Evolutionary conservation across 495 filamentous ascomycete genomes (phyloP), one percentile per base, ranked within the genome.

Genomic region (Trichoderma orchidacearum): DNA sequence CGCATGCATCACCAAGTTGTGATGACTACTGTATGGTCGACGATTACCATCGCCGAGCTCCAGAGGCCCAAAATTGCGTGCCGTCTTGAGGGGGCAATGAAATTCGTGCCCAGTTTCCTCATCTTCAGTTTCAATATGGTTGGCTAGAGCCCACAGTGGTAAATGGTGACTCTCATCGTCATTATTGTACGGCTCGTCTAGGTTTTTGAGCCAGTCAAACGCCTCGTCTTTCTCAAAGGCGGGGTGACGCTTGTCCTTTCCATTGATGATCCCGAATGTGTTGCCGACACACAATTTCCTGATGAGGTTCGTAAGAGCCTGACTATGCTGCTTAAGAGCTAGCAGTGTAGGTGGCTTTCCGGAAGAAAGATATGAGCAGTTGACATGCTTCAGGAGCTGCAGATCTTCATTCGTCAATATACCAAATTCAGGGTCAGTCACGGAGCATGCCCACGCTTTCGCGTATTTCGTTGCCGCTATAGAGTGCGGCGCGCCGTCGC

Each of bases 291-390:
- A 69, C 32, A 80, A 58, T 13, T 66, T 56, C 12, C 69, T 72
- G 60, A 81, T 80, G 17, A 81, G 66, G 5, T 71, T 63, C 52
- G 68, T 67, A 15, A 81, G 67, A 7, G 74, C 72, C 52, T 81
- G 78, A 9, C 73, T 77, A 55, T 80, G 77, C 61, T 79, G 75
- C 62, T 81, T 81, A 18, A 81, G 64, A 9, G 73, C 70, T 1
- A 74, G 63, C 29, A 81, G 63, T 15, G 76, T 79, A 5, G 77
- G 78, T 9, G 75, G 59, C 15, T 69, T 70, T 8, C 62, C 61
- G 0, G 72, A 78, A 1, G 78, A 78, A 8, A 80, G 65, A 54
- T 77, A 81, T 57, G 67, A 61, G 63, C 78, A 81, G 64, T 78
- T 79, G 50, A 76, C 60, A 51, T 73, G 67, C 23, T 61, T 63